Evolutionary conservation across 1,139 yeast species (phyloP), one percentile per base, ranked within the genome.

Genomic region (Saccharomyces hybrid): DNA sequence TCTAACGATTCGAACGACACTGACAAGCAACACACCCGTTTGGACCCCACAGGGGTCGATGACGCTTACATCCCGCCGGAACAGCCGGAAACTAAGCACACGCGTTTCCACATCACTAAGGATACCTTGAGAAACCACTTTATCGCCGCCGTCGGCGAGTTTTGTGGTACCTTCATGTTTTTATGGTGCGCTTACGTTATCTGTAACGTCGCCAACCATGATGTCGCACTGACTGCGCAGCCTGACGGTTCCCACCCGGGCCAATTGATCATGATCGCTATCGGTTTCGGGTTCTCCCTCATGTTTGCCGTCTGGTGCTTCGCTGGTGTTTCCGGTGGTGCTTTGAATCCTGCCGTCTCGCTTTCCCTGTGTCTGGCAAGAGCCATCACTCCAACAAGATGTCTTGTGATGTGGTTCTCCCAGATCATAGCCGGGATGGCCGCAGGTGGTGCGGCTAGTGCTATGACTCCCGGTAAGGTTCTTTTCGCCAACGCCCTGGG

Each of bases 361-460:
- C 75, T 88, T 53, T 76, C 93, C 41, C 75, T 88, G 67, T 78
- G 83, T 23, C 74, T 86, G 52, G 86, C 87, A 28, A 80, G 86
- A 59, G 95, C 90, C 53, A 78, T 86, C 58, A 80, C 88, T 48
- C 90, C 93, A 55, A 57, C 84, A 46, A 81, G 95, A 70, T 93
- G 88, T 62, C 71, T 75, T 46, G 70, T 86, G 54, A 81, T 86
- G 83, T 73, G 81, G 72, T 52, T 83, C 54, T 67, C 91, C 49
- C 96, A 89, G 75, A 71, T 88, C 65, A 72, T 88, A 69, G 96
- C 86, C 53, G 96, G 96, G 72, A 85, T 89, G 84, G 89, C 90
- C 64, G 96, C 96, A 57, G 95, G 95, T 56, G 96, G 89, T 70
- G 93, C 90, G 49, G 96, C 91, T 51, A 75, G 81, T 61, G 96